Percentiles rank a stretch among this genome's conserved stretches.
Evolutionary conservation across 2,329 filamentous ascomycete species (phyloP).

Genomic region (Epichloe gansuensis): DNA sequence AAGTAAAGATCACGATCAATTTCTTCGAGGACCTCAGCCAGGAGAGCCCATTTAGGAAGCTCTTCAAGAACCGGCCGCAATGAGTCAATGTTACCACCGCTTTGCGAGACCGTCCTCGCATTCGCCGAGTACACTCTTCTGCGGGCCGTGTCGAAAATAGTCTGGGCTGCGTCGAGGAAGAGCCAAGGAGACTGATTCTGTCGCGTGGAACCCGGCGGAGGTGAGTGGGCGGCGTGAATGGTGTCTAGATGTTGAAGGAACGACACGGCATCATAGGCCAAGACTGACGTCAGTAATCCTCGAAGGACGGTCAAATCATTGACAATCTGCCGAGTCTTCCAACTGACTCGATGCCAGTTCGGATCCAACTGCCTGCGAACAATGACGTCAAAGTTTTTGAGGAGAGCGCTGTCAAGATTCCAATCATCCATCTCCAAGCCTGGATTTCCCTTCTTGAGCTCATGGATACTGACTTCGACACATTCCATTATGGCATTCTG

Average conservation of each 20-base stretch:
- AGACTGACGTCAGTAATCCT: constrained; percentile 65
- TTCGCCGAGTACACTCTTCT: constrained; percentile 70
- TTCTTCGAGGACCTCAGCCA: constrained; percentile 85
- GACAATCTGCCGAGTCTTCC: constrained; percentile 89
- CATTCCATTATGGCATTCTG: constrained; percentile 93
- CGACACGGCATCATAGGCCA: constrained; percentile 79
- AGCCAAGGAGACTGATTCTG: constrained; percentile 93
- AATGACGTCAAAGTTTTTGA: constrained; percentile 83
- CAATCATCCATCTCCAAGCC: constrained; percentile 94
- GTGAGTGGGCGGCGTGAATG: constrained; percentile 79
- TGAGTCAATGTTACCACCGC: constrained; percentile 39
- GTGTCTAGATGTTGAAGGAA: constrained; percentile 92
- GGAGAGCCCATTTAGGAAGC: constrained; percentile 80
- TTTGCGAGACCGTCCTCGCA: constrained; percentile 36
- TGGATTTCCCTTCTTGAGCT: constrained; percentile 81
- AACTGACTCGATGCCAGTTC: constrained; percentile 93
- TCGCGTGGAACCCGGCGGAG: constrained; percentile 72
- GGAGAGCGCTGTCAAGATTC: constrained; percentile 85
- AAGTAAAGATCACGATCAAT: constrained; percentile 86
- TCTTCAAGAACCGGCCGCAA: constrained; percentile 79
- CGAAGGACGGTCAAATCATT: constrained; percentile 75
- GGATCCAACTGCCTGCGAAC: constrained; percentile 84
- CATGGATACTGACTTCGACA: constrained; percentile 85
- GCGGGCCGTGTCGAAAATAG: constrained; percentile 84
- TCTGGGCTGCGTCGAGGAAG: constrained; percentile 87